phyloP scores from a whole-genome alignment of 2,329 filamentous ascomycete genomes.

The Phoma herbarum region DNA sequence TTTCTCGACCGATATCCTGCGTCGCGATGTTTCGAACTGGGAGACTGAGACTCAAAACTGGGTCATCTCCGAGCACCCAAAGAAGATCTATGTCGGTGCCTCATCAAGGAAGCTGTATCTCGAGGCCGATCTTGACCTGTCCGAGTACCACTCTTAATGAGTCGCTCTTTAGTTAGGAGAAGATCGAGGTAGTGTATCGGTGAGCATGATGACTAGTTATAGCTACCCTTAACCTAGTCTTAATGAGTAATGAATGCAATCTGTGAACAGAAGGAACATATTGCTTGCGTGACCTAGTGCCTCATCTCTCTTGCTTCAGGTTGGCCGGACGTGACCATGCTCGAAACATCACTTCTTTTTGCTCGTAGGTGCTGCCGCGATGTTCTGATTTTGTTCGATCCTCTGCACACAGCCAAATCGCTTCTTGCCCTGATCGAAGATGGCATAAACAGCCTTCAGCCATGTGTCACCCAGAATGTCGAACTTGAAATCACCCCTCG shows the following conservation, averaged over 20 bases:
- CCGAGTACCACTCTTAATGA: slow-evolving; percentile 23
- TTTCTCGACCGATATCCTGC: slow-evolving; percentile 74
- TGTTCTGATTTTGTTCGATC: slow-evolving; percentile 39
- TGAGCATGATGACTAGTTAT: not conserved
- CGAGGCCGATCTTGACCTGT: slow-evolving; percentile 40
- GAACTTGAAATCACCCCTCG: slow-evolving; percentile 54
- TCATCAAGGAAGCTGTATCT: slow-evolving; percentile 67
- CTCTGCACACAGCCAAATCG: slow-evolving; percentile 69
- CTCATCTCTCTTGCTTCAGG: not conserved
- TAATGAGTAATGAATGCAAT: slow-evolving; percentile 14
- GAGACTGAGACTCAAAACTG: slow-evolving; percentile 83
- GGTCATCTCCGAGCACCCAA: slow-evolving; percentile 68
- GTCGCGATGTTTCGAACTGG: slow-evolving; percentile 90
- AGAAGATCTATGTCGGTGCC: slow-evolving; percentile 68
- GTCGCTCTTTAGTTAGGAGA: not conserved
- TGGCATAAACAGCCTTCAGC: slow-evolving; percentile 71
- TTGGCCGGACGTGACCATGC: too few relatives aligned
- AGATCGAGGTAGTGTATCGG: not conserved
- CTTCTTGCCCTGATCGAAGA: slow-evolving; percentile 70
- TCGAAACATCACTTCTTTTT: not conserved
- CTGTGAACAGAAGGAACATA: not conserved
- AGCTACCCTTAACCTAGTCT: slow-evolving; percentile 9
- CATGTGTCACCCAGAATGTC: slow-evolving; percentile 72
- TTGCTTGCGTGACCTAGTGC: not conserved
- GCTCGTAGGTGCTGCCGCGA: slow-evolving; percentile 21